Conservation (phyloP, 2,329 filamentous ascomycete species). For the Camptophora hylomeconis region DNA sequence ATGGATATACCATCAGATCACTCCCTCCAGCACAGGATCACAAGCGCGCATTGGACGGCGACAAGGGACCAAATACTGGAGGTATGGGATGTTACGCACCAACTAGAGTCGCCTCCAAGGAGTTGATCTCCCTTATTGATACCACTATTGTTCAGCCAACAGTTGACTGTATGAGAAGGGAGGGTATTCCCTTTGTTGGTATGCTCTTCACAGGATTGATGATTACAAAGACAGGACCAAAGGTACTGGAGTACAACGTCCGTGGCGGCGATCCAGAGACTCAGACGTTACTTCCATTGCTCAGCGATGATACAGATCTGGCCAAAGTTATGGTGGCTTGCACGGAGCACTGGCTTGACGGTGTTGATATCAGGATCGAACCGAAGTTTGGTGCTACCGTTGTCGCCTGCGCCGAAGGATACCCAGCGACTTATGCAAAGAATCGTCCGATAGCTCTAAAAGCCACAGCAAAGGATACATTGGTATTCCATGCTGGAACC, state of each 20-base stretch:
- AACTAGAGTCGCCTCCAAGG: constrained; percentile 64
- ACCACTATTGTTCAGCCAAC: constrained; percentile 77
- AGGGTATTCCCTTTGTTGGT: constrained; percentile 57
- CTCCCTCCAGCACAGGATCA: constrained; percentile 91
- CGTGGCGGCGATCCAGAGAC: constrained; percentile 88
- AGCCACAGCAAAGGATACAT: constrained; percentile 43
- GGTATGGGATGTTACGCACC: constrained; percentile 97
- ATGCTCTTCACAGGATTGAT: constrained; percentile 85
- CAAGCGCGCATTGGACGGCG: constrained; percentile 85
- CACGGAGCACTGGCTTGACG: constrained; percentile 59
- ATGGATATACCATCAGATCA: constrained; percentile 71
- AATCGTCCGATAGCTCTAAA: constrained; percentile 50
- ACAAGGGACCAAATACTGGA: constrained; percentile 84
- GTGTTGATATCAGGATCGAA: constrained; percentile 54
- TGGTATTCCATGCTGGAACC: constrained; percentile 91
- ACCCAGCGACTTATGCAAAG: constrained; percentile 76
- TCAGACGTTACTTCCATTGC: constrained; percentile 62
- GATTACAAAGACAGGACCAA: constrained; percentile 70
- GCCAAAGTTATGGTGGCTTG: constrained; percentile 83
- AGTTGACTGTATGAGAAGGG: constrained; percentile 72
- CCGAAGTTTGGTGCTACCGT: constrained; percentile 72
- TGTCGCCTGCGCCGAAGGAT: constrained; percentile 84
- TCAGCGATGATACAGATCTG: constrained; percentile 67
- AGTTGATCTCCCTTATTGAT: constrained; percentile 67
- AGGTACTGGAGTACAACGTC: constrained; percentile 85